These are phyloP conservation scores for Entomophthora muscae DNA, from an alignment of 371 early-diverging fungal genomes.

Conservation along the genomic window DNA sequence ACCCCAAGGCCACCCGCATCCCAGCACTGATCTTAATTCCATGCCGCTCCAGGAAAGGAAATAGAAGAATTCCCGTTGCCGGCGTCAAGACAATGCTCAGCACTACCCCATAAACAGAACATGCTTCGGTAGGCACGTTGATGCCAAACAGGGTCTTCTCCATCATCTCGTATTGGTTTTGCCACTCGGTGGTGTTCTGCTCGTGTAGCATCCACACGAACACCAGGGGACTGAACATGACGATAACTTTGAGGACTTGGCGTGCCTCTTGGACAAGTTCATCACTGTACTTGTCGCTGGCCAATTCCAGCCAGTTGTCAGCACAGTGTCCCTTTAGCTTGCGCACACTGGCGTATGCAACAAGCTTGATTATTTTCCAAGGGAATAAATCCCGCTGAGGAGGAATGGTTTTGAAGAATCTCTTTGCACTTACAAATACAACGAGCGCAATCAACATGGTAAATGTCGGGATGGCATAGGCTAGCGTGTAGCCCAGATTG, in stretches of 20 bases:
- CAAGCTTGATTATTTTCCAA: constrained; percentile 14
- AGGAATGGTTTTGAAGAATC: constrained; percentile 31
- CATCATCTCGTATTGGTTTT: too few relatives aligned
- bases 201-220: too few relatives aligned
- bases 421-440: constrained; percentile 25
- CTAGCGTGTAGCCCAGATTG: constrained; percentile 8
- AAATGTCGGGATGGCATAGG: constrained; percentile 1
- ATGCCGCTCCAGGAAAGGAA: constrained; percentile 8
- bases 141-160: too few relatives aligned
- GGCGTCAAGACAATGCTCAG: constrained; percentile 4
- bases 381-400: constrained; percentile 30
- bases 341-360: constrained; percentile 3
- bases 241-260: constrained; percentile 11
- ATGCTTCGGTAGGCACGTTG: too few relatives aligned
- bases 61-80: not conserved
- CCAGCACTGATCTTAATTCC: too few relatives aligned
- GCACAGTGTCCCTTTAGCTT: not conserved
- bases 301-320: constrained; percentile 10
- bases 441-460: constrained; percentile 14
- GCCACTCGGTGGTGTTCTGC: too few relatives aligned
- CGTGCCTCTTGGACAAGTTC: constrained; percentile 8
- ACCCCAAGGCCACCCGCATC: too few relatives aligned
- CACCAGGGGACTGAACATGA: too few relatives aligned
- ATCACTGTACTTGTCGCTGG: not conserved
- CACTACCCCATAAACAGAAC: too few relatives aligned